Evolutionary conservation across 2,329 filamentous ascomycete genomes (phyloP), one percentile per base, ranked within the genome.

Genomic region (Raffaelea albimanens): DNA sequence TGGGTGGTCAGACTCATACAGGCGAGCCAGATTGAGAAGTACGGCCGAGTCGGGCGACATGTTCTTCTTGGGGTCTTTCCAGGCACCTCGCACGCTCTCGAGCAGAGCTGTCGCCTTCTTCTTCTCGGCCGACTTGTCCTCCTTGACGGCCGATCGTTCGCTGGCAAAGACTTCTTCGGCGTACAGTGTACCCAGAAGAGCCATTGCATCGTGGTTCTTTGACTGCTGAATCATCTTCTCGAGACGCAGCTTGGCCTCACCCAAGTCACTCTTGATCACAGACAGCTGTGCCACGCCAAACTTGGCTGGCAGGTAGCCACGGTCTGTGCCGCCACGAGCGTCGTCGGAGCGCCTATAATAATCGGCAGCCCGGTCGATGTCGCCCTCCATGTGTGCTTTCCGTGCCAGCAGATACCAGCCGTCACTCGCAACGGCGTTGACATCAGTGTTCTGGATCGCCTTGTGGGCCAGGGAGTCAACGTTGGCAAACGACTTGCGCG

Each of bases 351-450:
- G 83, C 47, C 82, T 81, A 65, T 98, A 98, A 64, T 84, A 95
- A 58, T 95, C 87, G 19, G 77, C 80, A 2, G 93, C 91, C 48
- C 81, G 83, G 19, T 83, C 74, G 7, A 79, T 67, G 49, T 96
- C 82, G 39, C 85, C 84, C 49, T 81, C 78, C 55, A 88, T 87
- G 61, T 98, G 93, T 53, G 91, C 87, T 62, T 95, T 96, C 51
- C 90, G 78, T 23, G 89, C 93, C 38, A 97, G 78, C 9, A 97
- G 69, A 65, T 96, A 98, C 90, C 91, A 97, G 33, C 93, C 94
- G 61, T 98, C 94, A 66, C 91, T 95, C 21, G 91, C 91, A 63
- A 97, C 88, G 3, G 90, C 87, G 63, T 95, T 95, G 56, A 97
- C 87, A 61, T 98, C 93, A 2, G 93, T 97, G 58, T 87, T 84